These are phyloP conservation scores for Starmerella geochares DNA, from an alignment of 805 yeast genomes.

Conservation along the genomic window DNA sequence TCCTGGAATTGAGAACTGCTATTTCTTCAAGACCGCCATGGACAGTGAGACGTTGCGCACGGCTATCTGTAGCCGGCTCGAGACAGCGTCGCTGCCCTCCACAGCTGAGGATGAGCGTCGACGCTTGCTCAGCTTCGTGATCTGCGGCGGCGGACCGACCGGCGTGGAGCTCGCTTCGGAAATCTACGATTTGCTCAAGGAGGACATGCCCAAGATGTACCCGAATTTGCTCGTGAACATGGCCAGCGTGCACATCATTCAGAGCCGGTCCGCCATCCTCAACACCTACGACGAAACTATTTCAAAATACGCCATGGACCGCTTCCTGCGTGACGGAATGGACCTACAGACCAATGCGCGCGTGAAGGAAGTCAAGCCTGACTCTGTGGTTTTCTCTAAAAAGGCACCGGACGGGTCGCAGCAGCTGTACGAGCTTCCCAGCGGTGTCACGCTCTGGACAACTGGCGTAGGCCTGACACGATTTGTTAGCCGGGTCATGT, in stretches of 20 bases:
- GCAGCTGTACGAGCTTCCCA: constrained; percentile 42
- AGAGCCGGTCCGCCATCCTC: constrained; percentile 55
- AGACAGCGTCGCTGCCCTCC: constrained; percentile 55
- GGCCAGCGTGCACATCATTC: constrained; percentile 57
- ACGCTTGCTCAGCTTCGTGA: constrained; percentile 49
- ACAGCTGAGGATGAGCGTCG: constrained; percentile 55
- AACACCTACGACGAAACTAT: constrained; percentile 60
- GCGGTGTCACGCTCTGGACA: constrained; percentile 64
- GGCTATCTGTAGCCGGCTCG: constrained; percentile 47
- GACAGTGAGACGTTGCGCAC: constrained; percentile 51
- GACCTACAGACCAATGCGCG: constrained; percentile 56
- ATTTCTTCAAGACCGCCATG: constrained; percentile 54
- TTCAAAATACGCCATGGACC: constrained; percentile 52
- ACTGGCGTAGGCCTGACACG: constrained; percentile 65
- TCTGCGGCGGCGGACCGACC: constrained; percentile 70
- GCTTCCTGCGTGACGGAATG: constrained; percentile 53
- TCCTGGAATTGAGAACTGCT: constrained; percentile 52
- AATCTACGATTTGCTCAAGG: constrained; percentile 54
- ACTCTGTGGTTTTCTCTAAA: constrained; percentile 50
- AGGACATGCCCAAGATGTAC: constrained; percentile 47
- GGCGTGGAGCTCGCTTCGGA: constrained; percentile 70
- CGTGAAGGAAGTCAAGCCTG: constrained; percentile 47
- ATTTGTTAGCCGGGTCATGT: constrained; percentile 46
- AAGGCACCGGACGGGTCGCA: constrained; percentile 33
- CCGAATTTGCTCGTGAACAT: constrained; percentile 54